Conservation (phyloP, 176 grass and related monocot species). For the Coix lacrymajobi region DNA sequence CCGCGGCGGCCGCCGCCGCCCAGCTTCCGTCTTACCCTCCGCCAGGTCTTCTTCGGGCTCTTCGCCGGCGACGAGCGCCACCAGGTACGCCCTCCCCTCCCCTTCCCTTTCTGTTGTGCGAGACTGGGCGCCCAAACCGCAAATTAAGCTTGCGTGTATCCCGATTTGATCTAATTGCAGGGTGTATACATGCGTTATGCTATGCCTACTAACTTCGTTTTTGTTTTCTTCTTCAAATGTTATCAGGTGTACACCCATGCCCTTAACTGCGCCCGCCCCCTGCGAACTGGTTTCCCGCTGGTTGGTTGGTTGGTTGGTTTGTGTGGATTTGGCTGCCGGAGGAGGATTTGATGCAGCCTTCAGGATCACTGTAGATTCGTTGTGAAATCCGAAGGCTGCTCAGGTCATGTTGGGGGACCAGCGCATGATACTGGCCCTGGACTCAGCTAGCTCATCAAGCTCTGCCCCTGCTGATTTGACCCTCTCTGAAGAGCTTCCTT, state of each 20-base stretch:
- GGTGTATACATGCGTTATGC: not conserved
- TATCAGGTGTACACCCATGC: not conserved
- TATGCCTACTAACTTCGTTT: not conserved
- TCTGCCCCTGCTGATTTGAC: not conserved
- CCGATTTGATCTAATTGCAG: not conserved
- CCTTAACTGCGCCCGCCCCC: not conserved
- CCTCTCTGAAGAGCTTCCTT: slow-evolving; percentile 1
- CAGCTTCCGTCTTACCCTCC: not conserved
- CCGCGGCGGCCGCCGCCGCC: not conserved
- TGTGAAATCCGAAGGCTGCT: not conserved
- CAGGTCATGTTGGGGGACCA: slow-evolving; percentile 28
- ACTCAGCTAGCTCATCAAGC: slow-evolving; percentile 25
- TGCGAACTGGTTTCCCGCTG: not conserved
- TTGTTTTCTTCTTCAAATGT: not conserved
- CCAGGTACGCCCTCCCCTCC: not conserved
- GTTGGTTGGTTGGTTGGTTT: not conserved
- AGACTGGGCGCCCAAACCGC: not conserved
- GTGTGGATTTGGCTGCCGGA: slow-evolving; percentile 12
- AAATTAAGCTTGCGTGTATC: not conserved
- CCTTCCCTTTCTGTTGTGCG: not conserved
- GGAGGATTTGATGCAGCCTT: not conserved
- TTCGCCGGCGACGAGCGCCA: not conserved
- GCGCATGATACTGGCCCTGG: not conserved
- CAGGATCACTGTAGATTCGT: not conserved
- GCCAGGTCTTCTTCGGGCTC: not conserved